Percentiles rank a stretch among this genome's conserved stretches.
These are phyloP conservation scores for Daldinia childiae DNA, from an alignment of 495 filamentous ascomycete genomes.

Conservation along the genomic window DNA sequence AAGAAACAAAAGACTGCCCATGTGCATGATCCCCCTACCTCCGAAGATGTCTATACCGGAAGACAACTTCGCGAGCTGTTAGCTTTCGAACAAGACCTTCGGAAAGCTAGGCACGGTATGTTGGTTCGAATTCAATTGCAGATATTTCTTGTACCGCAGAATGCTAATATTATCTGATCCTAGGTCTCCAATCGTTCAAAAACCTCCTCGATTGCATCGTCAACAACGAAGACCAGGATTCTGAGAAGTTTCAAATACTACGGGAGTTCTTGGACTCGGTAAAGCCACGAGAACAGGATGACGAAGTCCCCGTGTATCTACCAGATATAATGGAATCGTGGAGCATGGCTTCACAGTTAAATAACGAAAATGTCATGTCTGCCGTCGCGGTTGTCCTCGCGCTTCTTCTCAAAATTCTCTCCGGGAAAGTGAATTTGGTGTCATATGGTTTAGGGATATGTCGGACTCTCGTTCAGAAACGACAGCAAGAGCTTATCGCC, in stretches of 20 bases:
- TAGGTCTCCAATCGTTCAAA: constrained; percentile 81
- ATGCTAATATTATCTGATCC: constrained; percentile 18
- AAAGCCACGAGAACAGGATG: constrained; percentile 62
- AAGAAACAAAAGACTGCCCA: constrained; percentile 48
- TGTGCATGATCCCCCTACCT: constrained; percentile 59
- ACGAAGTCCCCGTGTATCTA: constrained; percentile 67
- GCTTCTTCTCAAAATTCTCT: constrained; percentile 77
- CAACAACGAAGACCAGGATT: constrained; percentile 58
- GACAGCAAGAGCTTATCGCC: constrained; percentile 75
- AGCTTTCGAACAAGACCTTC: constrained; percentile 71
- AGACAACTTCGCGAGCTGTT: constrained; percentile 70
- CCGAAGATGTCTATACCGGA: constrained; percentile 65
- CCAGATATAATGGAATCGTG: constrained; percentile 81
- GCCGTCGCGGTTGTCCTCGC: constrained; percentile 78
- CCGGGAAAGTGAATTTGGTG: constrained; percentile 72
- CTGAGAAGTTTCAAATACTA: constrained; percentile 68
- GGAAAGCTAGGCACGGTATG: constrained; percentile 71
- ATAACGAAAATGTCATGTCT: constrained; percentile 78
- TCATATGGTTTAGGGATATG: constrained; percentile 76
- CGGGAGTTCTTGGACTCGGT: constrained; percentile 77
- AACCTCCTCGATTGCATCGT: constrained; percentile 73
- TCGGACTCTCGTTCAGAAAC: constrained; percentile 75
- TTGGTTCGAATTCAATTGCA: constrained; percentile 8
- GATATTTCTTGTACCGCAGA: neutral
- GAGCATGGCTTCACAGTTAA: constrained; percentile 75